Conservation (phyloP, 192 early-diverging fungal genomes). For the Coemansia sp. region DNA sequence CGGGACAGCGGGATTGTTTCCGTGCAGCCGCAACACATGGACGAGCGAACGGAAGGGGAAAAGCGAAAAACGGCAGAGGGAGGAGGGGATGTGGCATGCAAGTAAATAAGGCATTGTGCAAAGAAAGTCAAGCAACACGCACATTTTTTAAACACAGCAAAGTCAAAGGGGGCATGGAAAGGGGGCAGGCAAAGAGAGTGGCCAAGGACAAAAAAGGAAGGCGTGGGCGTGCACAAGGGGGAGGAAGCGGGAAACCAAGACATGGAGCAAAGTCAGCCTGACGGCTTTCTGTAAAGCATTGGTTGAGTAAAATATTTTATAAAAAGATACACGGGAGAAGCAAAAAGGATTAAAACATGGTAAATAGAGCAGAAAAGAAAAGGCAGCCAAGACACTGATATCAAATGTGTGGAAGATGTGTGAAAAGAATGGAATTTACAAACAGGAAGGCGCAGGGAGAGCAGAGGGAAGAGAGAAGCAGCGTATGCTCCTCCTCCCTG, state of each 20-base stretch:
- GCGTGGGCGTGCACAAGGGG: too few species aligned
- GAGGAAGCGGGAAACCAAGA: too few species aligned
- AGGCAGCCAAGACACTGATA: not conserved
- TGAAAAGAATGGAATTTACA: conserved; percentile 7
- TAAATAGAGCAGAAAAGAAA: not conserved
- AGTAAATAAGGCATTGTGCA: not conserved
- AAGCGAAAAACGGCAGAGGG: too few species aligned
- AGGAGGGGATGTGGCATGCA: not conserved
- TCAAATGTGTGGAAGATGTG: conserved; percentile 1
- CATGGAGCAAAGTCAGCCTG: not conserved
- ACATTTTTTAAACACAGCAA: not conserved
- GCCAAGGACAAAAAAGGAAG: not conserved
- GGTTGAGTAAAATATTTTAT: not conserved
- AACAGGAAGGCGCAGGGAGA: not conserved
- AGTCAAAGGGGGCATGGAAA: too few species aligned
- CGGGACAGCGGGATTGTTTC: too few species aligned
- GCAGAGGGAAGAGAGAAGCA: not conserved
- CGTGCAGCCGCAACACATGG: too few species aligned
- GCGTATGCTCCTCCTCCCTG: too few species aligned
- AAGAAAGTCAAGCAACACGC: not conserved
- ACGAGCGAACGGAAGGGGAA: too few species aligned
- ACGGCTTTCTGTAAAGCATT: not conserved
- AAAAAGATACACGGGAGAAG: not conserved
- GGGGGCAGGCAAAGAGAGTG: too few species aligned
- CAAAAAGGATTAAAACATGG: not conserved